phyloP scores from a whole-genome alignment of 2,329 filamentous ascomycete genomes.

The Fusarium sp. region DNA sequence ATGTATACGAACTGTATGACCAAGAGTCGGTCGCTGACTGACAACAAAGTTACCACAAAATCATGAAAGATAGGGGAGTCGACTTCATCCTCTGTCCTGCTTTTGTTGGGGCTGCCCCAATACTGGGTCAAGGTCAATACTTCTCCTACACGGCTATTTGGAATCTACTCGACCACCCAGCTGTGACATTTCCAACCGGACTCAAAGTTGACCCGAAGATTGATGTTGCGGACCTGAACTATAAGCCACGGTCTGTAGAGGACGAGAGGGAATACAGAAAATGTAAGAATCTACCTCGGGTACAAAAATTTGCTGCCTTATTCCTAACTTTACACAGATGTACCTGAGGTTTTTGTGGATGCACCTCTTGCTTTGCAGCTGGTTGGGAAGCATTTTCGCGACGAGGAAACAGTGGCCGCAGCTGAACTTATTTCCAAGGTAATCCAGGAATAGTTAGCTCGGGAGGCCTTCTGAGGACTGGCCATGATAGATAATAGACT shows the following conservation, averaged over 20 bases:
- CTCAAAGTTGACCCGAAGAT: background rate
- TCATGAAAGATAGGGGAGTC: slow-evolving; percentile 44
- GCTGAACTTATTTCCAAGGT: slow-evolving; percentile 31
- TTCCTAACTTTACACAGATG: too few relatives aligned
- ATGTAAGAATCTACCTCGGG: too few relatives aligned
- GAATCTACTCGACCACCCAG: background rate
- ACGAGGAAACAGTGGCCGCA: slow-evolving; percentile 40
- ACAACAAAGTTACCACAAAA: slow-evolving; percentile 10
- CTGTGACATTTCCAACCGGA: background rate
- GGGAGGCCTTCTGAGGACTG: background rate
- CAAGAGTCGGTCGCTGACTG: background rate
- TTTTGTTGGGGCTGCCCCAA: slow-evolving; percentile 44
- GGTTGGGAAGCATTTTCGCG: slow-evolving; percentile 44
- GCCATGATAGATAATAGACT: too few relatives aligned
- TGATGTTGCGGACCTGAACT: background rate
- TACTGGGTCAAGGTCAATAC: slow-evolving; percentile 20
- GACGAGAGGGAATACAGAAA: too few relatives aligned
- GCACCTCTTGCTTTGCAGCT: slow-evolving; percentile 44
- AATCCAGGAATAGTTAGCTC: background rate
- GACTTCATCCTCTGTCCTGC: slow-evolving; percentile 51
- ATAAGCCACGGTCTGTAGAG: too few relatives aligned
- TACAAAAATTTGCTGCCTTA: too few relatives aligned
- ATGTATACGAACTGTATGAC: background rate
- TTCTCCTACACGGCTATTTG: background rate
- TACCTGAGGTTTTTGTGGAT: slow-evolving; percentile 11